phyloP scores from a whole-genome alignment of 495 filamentous ascomycete species.

The Podospora sp. region DNA sequence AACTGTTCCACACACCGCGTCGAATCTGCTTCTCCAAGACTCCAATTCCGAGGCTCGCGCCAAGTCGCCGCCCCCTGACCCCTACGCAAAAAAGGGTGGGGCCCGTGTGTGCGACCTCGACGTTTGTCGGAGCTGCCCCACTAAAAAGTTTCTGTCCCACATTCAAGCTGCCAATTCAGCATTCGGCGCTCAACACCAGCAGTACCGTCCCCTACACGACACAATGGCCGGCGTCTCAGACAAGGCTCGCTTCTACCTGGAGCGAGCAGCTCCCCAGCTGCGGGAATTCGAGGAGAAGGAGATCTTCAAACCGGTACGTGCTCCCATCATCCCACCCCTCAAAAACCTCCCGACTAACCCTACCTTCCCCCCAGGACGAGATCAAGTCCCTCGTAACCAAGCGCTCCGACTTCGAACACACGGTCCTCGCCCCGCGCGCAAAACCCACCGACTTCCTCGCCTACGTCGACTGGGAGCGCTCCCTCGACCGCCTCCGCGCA shows the following conservation, averaged over 20 bases:
- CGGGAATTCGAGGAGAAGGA: conserved; percentile 85
- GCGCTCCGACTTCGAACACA: conserved; percentile 91
- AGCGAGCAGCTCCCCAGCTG: conserved; percentile 87
- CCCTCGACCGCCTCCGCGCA: conserved; percentile 76
- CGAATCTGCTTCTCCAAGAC: neutral
- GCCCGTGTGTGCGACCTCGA: neutral
- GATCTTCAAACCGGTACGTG: conserved; percentile 74
- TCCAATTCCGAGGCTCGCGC: conserved; percentile 11
- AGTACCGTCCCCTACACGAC: conserved; percentile 5
- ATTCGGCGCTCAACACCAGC: conserved; percentile 3
- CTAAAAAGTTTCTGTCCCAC: conserved; percentile 40
- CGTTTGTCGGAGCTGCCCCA: conserved; percentile 22
- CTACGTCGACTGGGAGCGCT: conserved; percentile 90
- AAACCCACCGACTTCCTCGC: conserved; percentile 75
- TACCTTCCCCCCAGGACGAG: conserved; percentile 63
- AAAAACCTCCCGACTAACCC: neutral
- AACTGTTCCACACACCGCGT: conserved; percentile 11
- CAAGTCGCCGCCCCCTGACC: conserved; percentile 10
- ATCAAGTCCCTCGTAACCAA: conserved; percentile 84
- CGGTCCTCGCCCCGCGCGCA: conserved; percentile 77
- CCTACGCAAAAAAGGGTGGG: neutral
- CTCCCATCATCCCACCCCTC: neutral
- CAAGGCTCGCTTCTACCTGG: conserved; percentile 92
- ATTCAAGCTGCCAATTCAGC: conserved; percentile 2
- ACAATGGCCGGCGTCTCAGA: conserved; percentile 81